Evolutionary conservation across 2,329 filamentous ascomycete genomes (phyloP).

Genomic region (Hymenoscyphus albidus): DNA sequence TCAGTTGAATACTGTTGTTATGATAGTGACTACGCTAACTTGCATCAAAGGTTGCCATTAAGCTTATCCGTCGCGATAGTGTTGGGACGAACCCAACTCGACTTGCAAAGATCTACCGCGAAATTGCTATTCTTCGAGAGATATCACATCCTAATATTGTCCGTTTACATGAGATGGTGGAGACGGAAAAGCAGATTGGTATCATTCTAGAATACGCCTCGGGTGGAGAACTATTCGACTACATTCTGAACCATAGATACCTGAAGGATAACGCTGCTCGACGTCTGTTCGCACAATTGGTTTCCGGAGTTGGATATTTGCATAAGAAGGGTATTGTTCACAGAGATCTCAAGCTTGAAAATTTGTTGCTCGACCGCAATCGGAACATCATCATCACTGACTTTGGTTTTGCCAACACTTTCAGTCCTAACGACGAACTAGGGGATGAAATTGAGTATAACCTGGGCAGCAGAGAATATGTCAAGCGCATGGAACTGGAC

Average conservation of each 20-base stretch:
- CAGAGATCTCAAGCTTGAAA: conserved; percentile 93
- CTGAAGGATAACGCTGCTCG: conserved; percentile 90
- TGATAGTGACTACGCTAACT: background rate
- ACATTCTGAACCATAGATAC: conserved; percentile 95
- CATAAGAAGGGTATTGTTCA: conserved; percentile 99
- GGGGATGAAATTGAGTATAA: conserved; percentile 87
- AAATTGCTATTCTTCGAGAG: conserved; percentile 84
- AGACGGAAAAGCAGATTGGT: conserved; percentile 94
- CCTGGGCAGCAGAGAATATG: conserved; percentile 79
- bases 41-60: conserved; percentile 80
- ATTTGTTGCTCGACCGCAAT: conserved; percentile 89
- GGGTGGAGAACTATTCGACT: conserved; percentile 95
- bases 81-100: conserved; percentile 85
- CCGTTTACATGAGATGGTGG: conserved; percentile 94
- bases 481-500: conserved; percentile 83
- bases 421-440: conserved; percentile 83
- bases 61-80: conserved; percentile 89
- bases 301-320: conserved; percentile 94
- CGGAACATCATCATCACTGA: conserved; percentile 99
- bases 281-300: conserved; percentile 87
- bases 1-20: conserved; percentile 35
- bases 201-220: conserved; percentile 98
- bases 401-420: conserved; percentile 98
- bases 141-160: conserved; percentile 97
- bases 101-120: conserved; percentile 93